A percentile compares a stretch with the other conserved stretches of the same genome.
Conservation (phyloP, 2,329 filamentous ascomycete genomes). For the Arthrobotrys musiformis region DNA sequence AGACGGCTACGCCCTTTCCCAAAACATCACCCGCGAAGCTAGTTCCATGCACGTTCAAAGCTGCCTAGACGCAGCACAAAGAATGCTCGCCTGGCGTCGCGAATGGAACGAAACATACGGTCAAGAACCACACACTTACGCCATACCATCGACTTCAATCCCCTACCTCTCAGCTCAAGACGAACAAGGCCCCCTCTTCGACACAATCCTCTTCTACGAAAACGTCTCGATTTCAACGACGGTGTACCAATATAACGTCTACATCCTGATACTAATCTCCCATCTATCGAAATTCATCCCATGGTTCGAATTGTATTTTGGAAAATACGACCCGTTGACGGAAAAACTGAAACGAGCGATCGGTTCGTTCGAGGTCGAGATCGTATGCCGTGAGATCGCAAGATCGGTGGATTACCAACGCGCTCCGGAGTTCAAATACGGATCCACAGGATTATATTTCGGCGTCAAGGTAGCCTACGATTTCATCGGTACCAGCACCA, state of each 20-base stretch:
- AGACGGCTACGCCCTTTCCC: conserved; percentile 26
- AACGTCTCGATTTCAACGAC: conserved; percentile 51
- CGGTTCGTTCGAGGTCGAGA: conserved; percentile 13
- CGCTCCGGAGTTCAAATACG: conserved; percentile 25
- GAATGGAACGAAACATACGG: conserved; percentile 49
- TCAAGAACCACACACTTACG: conserved; percentile 37
- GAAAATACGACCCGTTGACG: conserved; percentile 12
- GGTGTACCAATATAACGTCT: conserved; percentile 35
- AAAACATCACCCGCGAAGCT: conserved; percentile 34
- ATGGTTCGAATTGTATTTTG: conserved; percentile 52
- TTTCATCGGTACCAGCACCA: conserved; percentile 18
- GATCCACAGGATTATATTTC: conserved; percentile 43
- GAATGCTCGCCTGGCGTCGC: conserved; percentile 43
- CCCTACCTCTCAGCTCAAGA: conserved; percentile 28
- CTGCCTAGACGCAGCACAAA: conserved; percentile 16
- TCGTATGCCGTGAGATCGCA: conserved; percentile 31
- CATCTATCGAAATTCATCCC: conserved; percentile 34
- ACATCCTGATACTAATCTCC: conserved; percentile 20
- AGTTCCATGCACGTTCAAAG: conserved; percentile 29
- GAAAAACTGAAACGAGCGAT: conserved; percentile 21
- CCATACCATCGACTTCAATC: conserved; percentile 26
- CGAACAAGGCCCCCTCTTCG: conserved; percentile 40
- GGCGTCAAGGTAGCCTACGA: conserved; percentile 44
- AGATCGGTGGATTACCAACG: conserved; percentile 45
- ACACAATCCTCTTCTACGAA: conserved; percentile 42